Evolutionary conservation across 176 grass and related monocot species (phyloP).

Genomic region (Raddia distichophylla): DNA sequence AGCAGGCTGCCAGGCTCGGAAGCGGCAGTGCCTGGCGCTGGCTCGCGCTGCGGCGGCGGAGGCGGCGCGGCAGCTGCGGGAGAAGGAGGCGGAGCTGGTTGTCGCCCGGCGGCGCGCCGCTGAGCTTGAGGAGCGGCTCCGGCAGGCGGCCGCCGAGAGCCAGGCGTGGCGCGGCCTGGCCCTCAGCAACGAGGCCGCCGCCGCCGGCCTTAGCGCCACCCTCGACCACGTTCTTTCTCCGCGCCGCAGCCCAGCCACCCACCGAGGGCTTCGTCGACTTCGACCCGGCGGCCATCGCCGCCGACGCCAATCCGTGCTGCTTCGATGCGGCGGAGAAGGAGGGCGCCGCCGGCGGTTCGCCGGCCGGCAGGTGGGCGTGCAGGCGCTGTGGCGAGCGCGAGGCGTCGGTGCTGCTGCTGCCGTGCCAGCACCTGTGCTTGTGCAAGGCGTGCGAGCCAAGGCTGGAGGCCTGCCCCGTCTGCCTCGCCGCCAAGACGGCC

Average conservation of each 20-base stretch:
- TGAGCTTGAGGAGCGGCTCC: constrained; percentile 54
- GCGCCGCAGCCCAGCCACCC: not conserved
- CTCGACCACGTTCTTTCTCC: constrained; percentile 53
- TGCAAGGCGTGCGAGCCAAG: constrained; percentile 55
- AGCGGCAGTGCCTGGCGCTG: constrained; percentile 50
- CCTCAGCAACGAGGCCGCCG: constrained; percentile 50
- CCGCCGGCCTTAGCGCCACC: constrained; percentile 40
- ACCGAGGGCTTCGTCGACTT: constrained; percentile 55
- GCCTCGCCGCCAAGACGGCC: constrained; percentile 47
- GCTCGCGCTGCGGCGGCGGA: not conserved
- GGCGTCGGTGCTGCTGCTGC: constrained; percentile 59
- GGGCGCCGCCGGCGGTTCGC: not conserved
- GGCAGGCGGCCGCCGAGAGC: constrained; percentile 44
- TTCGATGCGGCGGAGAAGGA: not conserved
- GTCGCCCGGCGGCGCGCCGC: constrained; percentile 24
- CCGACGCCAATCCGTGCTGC: constrained; percentile 42
- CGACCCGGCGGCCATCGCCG: constrained; percentile 2
- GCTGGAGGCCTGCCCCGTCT: constrained; percentile 49
- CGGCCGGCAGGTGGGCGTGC: constrained; percentile 27
- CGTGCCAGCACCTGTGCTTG: constrained; percentile 65
- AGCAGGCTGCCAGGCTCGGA: constrained; percentile 26
- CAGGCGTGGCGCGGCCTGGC: constrained; percentile 55
- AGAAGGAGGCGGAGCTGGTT: constrained; percentile 47
- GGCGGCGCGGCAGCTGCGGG: constrained; percentile 10
- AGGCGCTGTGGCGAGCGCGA: constrained; percentile 45